A percentile compares a stretch with the other conserved stretches of the same genome.
phyloP scores from a whole-genome alignment of 371 early-diverging fungal genomes.

The Blakeslea trispora region DNA sequence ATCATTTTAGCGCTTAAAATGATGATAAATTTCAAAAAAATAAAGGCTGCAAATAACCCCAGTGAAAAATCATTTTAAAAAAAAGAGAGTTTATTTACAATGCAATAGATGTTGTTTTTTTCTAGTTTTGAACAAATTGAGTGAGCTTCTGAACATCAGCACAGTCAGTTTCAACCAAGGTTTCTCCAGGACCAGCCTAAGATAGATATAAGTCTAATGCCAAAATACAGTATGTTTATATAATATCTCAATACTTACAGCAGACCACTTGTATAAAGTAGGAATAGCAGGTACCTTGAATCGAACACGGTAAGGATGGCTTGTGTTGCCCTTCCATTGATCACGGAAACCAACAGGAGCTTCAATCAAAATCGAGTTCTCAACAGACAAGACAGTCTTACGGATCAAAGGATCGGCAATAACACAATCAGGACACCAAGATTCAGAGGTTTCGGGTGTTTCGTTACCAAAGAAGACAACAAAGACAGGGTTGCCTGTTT shows the following conservation, averaged over 20 bases:
- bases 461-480: slow-evolving; percentile 52
- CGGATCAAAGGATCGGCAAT: slow-evolving; percentile 57
- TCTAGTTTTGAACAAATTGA: slow-evolving; percentile 35
- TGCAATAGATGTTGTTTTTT: too few species aligned
- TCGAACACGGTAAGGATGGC: slow-evolving; percentile 50
- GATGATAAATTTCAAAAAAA: too few species aligned
- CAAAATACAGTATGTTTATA: not conserved
- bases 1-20: too few species aligned
- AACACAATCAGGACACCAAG: slow-evolving; percentile 67
- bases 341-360: slow-evolving; percentile 54
- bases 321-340: slow-evolving; percentile 58
- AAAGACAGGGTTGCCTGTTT: slow-evolving; percentile 35
- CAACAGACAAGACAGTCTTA: slow-evolving; percentile 39
- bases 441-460: slow-evolving; percentile 47
- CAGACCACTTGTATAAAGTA: slow-evolving; percentile 57
- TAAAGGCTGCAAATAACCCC: too few species aligned
- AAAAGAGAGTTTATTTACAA: slow-evolving; percentile 6
- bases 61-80: too few species aligned
- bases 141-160: slow-evolving; percentile 46
- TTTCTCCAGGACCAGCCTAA: slow-evolving; percentile 45
- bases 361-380: slow-evolving; percentile 49
- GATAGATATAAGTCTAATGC: too few species aligned
- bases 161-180: slow-evolving; percentile 53
- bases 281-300: slow-evolving; percentile 55
- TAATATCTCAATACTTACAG: slow-evolving; percentile 49